These are phyloP conservation scores for Chytriomyces hyalinus DNA, from an alignment of 192 early-diverging fungal genomes.

Conservation along the genomic window DNA sequence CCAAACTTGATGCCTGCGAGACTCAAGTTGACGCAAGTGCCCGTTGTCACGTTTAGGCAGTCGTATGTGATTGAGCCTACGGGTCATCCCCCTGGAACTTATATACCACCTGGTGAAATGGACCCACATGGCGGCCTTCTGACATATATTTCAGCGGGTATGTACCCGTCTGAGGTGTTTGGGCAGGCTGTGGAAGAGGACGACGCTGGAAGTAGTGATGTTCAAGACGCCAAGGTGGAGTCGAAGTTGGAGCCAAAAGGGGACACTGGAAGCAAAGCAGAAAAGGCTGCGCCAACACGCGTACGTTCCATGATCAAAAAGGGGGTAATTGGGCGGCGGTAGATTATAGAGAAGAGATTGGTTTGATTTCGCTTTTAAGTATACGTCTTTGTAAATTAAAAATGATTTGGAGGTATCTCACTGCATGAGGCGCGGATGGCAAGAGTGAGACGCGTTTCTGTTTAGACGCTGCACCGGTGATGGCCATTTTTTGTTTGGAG, in stretches of 20 bases:
- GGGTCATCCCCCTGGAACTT: constrained; percentile 29
- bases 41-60: constrained; percentile 29
- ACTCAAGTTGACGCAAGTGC: constrained; percentile 17
- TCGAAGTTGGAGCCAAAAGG: background rate
- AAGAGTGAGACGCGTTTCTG: too few relatives aligned
- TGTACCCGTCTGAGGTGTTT: background rate
- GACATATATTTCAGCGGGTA: constrained; percentile 22
- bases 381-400: too few relatives aligned
- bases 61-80: constrained; percentile 34
- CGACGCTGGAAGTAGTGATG: background rate
- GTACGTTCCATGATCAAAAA: constrained; percentile 19
- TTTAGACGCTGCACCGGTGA: too few relatives aligned
- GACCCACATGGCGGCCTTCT: background rate
- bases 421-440: too few relatives aligned
- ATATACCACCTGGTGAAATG: constrained; percentile 25
- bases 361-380: too few relatives aligned
- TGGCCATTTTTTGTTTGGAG: too few relatives aligned
- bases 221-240: background rate
- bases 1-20: constrained; percentile 20
- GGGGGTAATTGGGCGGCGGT: constrained; percentile 13
- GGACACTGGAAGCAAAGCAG: background rate
- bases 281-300: background rate
- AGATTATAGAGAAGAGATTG: too few relatives aligned
- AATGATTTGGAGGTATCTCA: too few relatives aligned
- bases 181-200: background rate